Conservation (phyloP, 2,329 filamentous ascomycete genomes). For the Cordyceps cicadae region DNA sequence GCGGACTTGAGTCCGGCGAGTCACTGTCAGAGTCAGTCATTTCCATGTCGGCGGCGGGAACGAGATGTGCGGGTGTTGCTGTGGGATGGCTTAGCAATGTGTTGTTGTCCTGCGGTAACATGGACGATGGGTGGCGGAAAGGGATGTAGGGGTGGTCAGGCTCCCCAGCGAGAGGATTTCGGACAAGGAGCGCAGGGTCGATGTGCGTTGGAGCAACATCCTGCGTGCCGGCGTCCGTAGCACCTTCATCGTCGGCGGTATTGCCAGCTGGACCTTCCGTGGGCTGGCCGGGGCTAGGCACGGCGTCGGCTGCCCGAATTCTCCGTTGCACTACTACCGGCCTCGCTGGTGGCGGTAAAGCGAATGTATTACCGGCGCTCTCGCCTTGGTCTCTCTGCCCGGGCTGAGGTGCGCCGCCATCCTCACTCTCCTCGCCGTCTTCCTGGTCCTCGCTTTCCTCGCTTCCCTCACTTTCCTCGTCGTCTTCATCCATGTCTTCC, state of each 20-base stretch:
- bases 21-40: neutral
- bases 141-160: neutral
- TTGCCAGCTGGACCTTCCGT: neutral
- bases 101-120: neutral
- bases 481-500: neutral
- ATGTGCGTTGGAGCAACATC: neutral
- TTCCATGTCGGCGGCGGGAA: neutral
- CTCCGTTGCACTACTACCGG: neutral
- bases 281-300: neutral
- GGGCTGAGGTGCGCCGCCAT: neutral
- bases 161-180: neutral
- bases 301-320: neutral
- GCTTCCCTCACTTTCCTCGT: neutral
- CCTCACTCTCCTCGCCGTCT: neutral
- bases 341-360: neutral
- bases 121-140: neutral
- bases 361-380: neutral
- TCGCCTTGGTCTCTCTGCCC: neutral
- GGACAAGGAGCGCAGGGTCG: neutral
- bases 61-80: neutral
- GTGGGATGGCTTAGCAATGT: neutral
- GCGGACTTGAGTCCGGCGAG: neutral
- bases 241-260: neutral
- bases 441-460: neutral
- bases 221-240: neutral